Base-by-base conservation (phyloP, 1,284 basidiomycete genomes). In the Gymnopus androsaceus region DNA sequence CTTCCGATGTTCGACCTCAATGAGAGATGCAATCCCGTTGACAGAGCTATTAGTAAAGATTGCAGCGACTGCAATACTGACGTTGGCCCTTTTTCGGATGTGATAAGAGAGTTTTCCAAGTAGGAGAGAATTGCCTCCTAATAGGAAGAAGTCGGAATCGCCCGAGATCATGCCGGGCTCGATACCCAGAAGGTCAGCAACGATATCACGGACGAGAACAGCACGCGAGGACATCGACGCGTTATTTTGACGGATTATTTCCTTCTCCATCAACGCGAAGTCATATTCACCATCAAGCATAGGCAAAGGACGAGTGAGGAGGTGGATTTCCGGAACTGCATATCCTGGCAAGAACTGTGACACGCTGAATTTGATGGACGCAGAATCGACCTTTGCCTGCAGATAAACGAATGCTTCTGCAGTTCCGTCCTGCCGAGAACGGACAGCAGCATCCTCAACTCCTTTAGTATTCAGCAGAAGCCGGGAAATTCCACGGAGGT, bases 391-490 rank as follows among this genome's bases (percentile, higher is more conserved):
- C 1, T 25, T 30, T 25, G 64, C 59, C 2, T 55, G 42, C 14
- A 63, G 55, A 30, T 65, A 66, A 7, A 78, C 62, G 54, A 75
- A 73, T 2, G 72, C 75, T 54, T 75, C 74, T 7, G 68, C 60
- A 11, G 67, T 58, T 9, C 71, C 72, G 48, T 76, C 73, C 4
- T 62, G 58, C 2, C 66, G 64, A 15, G 62, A 37, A 17, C 72
- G 72, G 25, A 75, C 56, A 14, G 81, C 71, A 57, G 81, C 81
- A 45, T 86, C 84, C 8, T 66, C 56, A 15, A 87, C 75, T 28
- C 76, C 79, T 1, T 69, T 60, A n/a, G 82, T 66, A 1, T 67
- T 63, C 3, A 74, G 67, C 12, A 88, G 64, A 0, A 79, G 78
- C 0, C 69, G 66, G 60, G 82, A 75, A 15, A 87, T 69, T 0